Conservation (phyloP, 2,329 filamentous ascomycete species). For the Fusarium avenaceum region DNA sequence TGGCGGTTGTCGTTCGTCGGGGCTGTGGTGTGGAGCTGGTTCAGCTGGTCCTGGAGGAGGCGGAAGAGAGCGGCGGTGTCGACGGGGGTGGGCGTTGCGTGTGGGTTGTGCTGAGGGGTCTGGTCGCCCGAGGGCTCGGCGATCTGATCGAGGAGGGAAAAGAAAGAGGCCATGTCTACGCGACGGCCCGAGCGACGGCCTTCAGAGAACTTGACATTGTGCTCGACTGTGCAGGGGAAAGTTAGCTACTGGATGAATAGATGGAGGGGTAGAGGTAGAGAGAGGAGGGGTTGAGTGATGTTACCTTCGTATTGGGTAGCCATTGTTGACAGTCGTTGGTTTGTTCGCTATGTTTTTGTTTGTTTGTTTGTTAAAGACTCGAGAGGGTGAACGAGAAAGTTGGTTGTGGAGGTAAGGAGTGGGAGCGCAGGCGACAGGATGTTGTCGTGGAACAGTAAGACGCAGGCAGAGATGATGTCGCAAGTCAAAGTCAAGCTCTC, state of each 20-base stretch:
- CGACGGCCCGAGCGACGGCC: conserved; percentile 62
- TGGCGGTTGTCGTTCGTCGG: conserved; percentile 63
- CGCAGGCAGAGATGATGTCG: conserved; percentile 42
- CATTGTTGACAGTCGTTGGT: conserved; percentile 56
- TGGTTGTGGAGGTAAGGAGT: neutral
- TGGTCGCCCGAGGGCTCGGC: conserved; percentile 54
- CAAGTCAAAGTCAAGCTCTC: conserved; percentile 33
- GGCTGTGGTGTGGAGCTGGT: conserved; percentile 63
- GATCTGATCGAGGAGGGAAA: conserved; percentile 68
- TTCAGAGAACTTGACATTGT: conserved; percentile 67
- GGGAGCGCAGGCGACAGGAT: conserved; percentile 7
- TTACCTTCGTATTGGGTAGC: conserved; percentile 70
- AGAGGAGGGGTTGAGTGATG: conserved; percentile 15
- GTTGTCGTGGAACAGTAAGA: conserved; percentile 32
- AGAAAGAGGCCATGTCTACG: conserved; percentile 75
- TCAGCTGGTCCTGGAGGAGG: conserved; percentile 71
- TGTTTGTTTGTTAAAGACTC: neutral
- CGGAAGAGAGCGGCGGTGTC: conserved; percentile 70
- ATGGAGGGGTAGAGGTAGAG: conserved; percentile 5
- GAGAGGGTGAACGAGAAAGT: neutral
- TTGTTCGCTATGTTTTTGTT: neutral
- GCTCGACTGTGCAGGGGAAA: conserved; percentile 67
- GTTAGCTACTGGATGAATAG: conserved; percentile 9
- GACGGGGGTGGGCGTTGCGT: conserved; percentile 71
- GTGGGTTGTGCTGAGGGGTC: conserved; percentile 64